phyloP scores from a whole-genome alignment of 768 basidiomycete genomes.

The Tricholoma terreum region DNA sequence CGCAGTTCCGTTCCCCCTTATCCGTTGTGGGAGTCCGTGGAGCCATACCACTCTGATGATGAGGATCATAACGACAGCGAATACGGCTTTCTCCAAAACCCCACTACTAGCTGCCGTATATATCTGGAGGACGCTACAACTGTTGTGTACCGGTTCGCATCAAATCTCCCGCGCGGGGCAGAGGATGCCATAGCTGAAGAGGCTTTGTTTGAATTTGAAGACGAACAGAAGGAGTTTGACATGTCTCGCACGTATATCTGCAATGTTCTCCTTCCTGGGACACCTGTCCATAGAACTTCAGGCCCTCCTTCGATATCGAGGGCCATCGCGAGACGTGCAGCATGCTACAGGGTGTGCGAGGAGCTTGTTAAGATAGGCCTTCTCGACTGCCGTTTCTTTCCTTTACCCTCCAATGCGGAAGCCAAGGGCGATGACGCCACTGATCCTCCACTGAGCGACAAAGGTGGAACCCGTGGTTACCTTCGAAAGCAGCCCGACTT shows the following conservation, averaged over 20 bases:
- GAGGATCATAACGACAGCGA: conserved; percentile 43
- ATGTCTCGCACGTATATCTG: conserved; percentile 39
- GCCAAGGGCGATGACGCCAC: conserved; percentile 11
- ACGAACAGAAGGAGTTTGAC: conserved; percentile 28
- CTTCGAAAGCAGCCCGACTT: conserved; percentile 59
- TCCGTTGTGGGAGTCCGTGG: conserved; percentile 35
- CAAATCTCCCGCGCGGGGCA: conserved; percentile 14
- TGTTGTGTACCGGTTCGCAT: conserved; percentile 52
- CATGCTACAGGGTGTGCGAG: conserved; percentile 56
- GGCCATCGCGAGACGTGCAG: conserved; percentile 54
- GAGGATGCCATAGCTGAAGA: conserved; percentile 13
- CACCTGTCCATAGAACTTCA: conserved; percentile 37
- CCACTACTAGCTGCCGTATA: conserved; percentile 59
- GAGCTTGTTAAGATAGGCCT: conserved; percentile 46
- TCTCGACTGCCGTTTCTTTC: conserved; percentile 51
- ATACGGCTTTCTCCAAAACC: conserved; percentile 50
- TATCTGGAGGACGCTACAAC: conserved; percentile 55
- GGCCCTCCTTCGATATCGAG: conserved; percentile 46
- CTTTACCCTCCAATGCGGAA: conserved; percentile 24
- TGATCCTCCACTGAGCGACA: conserved; percentile 16
- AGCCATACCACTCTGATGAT: conserved; percentile 47
- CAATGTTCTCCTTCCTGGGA: conserved; percentile 43
- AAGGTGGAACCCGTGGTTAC: conserved; percentile 51
- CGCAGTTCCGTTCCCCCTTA: conserved; percentile 44
- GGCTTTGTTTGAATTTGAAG: conserved; percentile 39